Conservation (phyloP, 2,329 filamentous ascomycete species). For the Fusarium fracticaudum region DNA sequence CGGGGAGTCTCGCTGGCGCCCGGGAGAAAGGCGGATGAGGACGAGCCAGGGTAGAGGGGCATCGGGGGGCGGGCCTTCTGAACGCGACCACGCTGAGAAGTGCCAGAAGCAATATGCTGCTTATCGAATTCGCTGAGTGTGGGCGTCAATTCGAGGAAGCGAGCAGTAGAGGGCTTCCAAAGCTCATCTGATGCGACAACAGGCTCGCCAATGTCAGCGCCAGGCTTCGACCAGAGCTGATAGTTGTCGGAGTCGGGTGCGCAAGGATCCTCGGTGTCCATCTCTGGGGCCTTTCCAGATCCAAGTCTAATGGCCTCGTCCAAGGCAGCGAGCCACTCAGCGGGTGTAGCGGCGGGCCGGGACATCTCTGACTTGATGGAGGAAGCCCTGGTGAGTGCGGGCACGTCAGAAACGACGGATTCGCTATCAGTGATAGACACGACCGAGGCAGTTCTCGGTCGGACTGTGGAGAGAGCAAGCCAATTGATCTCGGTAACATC, state of each 20-base stretch:
- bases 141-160: constrained; percentile 35
- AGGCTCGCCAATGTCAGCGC: constrained; percentile 1
- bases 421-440: constrained; percentile 30
- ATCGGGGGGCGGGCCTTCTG: constrained; percentile 34
- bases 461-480: constrained; percentile 35
- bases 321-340: constrained; percentile 54
- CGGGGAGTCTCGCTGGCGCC: constrained; percentile 39
- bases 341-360: constrained; percentile 40
- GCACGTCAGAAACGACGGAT: constrained; percentile 11
- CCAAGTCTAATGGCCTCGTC: constrained; percentile 33
- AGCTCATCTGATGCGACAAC: constrained; percentile 24
- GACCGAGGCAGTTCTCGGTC: constrained; percentile 33
- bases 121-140: constrained; percentile 31
- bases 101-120: constrained; percentile 32
- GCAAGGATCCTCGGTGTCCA: constrained; percentile 15
- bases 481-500: constrained; percentile 31
- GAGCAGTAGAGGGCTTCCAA: constrained; percentile 36
- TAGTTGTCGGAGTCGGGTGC: constrained; percentile 24
- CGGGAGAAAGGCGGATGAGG: constrained; percentile 37
- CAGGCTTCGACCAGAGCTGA: constrained; percentile 41
- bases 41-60: constrained; percentile 32
- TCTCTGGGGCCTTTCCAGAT: constrained; percentile 21
- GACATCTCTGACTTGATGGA: constrained; percentile 34
- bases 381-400: constrained; percentile 32
- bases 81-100: constrained; percentile 34